A percentile compares a stretch with the other conserved stretches of the same genome.
These are phyloP conservation scores for Sclerotiophoma versabilis DNA, from an alignment of 2,329 filamentous ascomycete species.

Conservation along the genomic window DNA sequence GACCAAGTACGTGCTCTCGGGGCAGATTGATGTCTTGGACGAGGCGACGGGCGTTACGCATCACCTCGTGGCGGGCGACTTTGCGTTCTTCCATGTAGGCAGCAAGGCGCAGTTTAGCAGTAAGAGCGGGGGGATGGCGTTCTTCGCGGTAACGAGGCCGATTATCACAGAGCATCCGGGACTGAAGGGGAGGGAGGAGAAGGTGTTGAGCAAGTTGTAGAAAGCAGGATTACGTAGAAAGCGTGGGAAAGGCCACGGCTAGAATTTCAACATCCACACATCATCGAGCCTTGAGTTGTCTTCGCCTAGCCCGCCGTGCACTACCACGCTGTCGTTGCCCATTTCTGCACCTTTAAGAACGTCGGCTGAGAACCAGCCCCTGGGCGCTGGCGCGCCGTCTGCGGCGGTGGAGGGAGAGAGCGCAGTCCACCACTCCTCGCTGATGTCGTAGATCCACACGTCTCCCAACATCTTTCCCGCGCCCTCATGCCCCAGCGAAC, in stretches of 20 bases:
- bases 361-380: conserved; percentile 64
- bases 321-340: conserved; percentile 50
- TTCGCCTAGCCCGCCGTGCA: conserved; percentile 61
- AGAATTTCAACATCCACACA: conserved; percentile 55
- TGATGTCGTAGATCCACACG: conserved; percentile 57
- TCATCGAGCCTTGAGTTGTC: conserved; percentile 61
- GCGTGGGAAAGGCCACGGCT: not conserved
- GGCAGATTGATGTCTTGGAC: conserved; percentile 36
- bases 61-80: conserved; percentile 35
- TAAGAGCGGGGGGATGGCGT: conserved; percentile 31
- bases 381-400: conserved; percentile 47
- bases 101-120: conserved; percentile 34
- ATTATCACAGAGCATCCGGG: conserved; percentile 28
- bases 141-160: conserved; percentile 34
- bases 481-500: conserved; percentile 60
- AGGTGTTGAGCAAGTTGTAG: conserved; percentile 8
- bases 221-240: not conserved
- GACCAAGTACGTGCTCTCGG: conserved; percentile 35
- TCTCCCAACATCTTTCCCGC: conserved; percentile 64
- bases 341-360: conserved; percentile 37
- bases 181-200: conserved; percentile 30
- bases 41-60: conserved; percentile 35
- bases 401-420: conserved; percentile 26
- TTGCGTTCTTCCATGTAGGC: conserved; percentile 37
- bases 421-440: conserved; percentile 46